Evolutionary conservation across 163 green algal species (phyloP).

Genomic region (Volvox carteri): DNA sequence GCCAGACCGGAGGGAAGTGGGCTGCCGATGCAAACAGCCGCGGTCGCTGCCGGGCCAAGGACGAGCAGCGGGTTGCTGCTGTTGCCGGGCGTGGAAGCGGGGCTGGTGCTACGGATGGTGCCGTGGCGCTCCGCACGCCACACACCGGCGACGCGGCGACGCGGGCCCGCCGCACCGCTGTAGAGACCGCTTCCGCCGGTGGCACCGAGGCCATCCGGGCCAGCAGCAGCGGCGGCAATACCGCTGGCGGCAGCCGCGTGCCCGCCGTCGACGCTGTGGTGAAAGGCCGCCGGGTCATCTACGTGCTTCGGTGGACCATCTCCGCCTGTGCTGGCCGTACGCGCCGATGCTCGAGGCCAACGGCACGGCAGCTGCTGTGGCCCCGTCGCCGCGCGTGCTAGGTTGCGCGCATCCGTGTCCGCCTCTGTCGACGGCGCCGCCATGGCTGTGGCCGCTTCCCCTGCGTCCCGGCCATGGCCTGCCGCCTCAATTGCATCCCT

Average conservation of each 20-base stretch:
- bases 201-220: neutral
- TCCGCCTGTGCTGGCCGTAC: neutral
- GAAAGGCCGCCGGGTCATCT: neutral
- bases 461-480: too few species aligned
- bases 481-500: too few species aligned
- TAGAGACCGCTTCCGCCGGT: neutral
- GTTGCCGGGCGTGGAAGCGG: slow-evolving; percentile 2
- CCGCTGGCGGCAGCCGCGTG: neutral
- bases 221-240: neutral
- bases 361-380: too few species aligned
- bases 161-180: neutral
- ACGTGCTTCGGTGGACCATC: neutral
- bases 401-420: too few species aligned
- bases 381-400: too few species aligned
- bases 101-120: neutral
- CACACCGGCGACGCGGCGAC: slow-evolving; percentile 4
- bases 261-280: neutral
- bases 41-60: neutral
- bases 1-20: neutral
- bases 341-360: neutral
- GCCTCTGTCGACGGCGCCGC: too few species aligned
- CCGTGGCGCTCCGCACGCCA: slow-evolving; percentile 9
- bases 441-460: too few species aligned
- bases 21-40: neutral
- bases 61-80: slow-evolving; percentile 21